A percentile compares a stretch with the other conserved stretches of the same genome.
These are phyloP conservation scores for Ogataea corticis DNA, from an alignment of 805 yeast species.

Conservation along the genomic window DNA sequence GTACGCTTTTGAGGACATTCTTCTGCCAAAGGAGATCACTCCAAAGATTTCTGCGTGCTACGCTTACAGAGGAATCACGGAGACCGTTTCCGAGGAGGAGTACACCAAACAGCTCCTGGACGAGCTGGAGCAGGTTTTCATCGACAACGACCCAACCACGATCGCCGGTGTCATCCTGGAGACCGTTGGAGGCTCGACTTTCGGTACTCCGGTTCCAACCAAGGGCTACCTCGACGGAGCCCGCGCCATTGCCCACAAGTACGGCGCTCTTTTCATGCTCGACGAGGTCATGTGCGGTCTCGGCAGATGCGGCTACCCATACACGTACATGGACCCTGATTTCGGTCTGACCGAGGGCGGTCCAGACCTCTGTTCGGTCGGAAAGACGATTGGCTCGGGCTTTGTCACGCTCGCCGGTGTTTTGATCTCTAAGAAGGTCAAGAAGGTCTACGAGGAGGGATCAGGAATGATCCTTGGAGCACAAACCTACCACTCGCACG, in stretches of 20 bases:
- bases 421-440: constrained; percentile 42
- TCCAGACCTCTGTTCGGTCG: constrained; percentile 51
- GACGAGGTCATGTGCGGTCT: constrained; percentile 63
- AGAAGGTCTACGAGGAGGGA: constrained; percentile 39
- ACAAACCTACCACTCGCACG: constrained; percentile 54
- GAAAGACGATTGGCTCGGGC: constrained; percentile 52
- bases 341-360: constrained; percentile 42
- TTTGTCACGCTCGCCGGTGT: constrained; percentile 51
- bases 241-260: constrained; percentile 49
- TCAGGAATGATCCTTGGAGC: constrained; percentile 44
- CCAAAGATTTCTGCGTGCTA: constrained; percentile 35
- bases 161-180: constrained; percentile 46
- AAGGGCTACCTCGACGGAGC: constrained; percentile 49
- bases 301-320: constrained; percentile 47
- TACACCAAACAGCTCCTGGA: constrained; percentile 40
- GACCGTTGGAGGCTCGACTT: constrained; percentile 48
- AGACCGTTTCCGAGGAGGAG: constrained; percentile 41
- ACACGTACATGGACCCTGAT: constrained; percentile 47
- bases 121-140: constrained; percentile 43
- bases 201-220: constrained; percentile 46
- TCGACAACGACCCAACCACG: constrained; percentile 44
- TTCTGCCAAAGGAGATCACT: constrained; percentile 25
- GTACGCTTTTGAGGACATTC: constrained; percentile 33
- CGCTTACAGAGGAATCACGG: constrained; percentile 33
- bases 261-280: constrained; percentile 48